These are phyloP conservation scores for Phialophora verrucosa DNA, from an alignment of 2,329 filamentous ascomycete genomes.

Conservation along the genomic window DNA sequence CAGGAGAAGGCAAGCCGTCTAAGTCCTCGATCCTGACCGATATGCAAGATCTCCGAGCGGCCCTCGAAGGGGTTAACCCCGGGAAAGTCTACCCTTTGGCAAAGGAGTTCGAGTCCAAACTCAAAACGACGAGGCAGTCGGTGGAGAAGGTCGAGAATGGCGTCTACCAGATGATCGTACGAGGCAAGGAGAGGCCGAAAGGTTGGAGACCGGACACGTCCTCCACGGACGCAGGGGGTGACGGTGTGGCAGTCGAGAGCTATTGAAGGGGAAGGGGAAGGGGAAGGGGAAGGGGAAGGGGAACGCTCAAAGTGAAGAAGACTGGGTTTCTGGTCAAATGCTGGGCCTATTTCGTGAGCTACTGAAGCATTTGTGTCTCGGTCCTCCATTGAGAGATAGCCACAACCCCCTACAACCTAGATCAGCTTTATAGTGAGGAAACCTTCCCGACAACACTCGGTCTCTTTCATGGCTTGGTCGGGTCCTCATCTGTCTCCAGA, in stretches of 20 bases:
- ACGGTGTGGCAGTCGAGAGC: conserved; percentile 46
- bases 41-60: conserved; percentile 75
- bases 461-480: conserved; percentile 40
- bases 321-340: conserved; percentile 24
- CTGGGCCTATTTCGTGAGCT: conserved; percentile 38
- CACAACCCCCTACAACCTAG: not conserved
- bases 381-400: not conserved
- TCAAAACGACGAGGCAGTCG: conserved; percentile 82
- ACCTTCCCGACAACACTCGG: not conserved
- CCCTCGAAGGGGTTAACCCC: conserved; percentile 74
- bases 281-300: conserved; percentile 6
- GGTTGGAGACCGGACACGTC: conserved; percentile 82
- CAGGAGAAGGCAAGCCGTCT: conserved; percentile 2
- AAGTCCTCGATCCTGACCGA: conserved; percentile 76
- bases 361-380: conserved; percentile 33
- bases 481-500: conserved; percentile 67
- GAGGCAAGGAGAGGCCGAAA: conserved; percentile 85
- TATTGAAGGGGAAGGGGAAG: conserved; percentile 26
- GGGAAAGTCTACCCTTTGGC: conserved; percentile 59
- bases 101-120: conserved; percentile 75
- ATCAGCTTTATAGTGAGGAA: not conserved
- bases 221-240: conserved; percentile 47
- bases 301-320: not conserved
- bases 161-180: conserved; percentile 83
- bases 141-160: conserved; percentile 93